Conservation (phyloP, 352 stramenopile genomes). For the Phytophthora sojae region DNA sequence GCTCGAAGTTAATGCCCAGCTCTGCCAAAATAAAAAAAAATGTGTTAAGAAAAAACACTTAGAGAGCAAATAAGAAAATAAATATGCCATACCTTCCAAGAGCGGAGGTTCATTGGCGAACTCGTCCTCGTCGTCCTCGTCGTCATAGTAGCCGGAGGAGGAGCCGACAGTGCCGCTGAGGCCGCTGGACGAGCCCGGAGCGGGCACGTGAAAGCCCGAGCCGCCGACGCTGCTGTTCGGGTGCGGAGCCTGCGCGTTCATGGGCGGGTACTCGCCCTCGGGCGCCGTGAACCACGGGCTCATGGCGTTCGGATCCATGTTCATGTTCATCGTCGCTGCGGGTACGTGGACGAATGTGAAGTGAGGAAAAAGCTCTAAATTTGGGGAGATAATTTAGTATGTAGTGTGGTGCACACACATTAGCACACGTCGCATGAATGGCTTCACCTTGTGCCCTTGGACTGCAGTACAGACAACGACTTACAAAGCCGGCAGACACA, state of each 20-base stretch:
- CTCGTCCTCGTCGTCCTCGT: constrained; percentile 77
- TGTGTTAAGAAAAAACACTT: constrained; percentile 6
- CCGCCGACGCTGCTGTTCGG: constrained; percentile 26
- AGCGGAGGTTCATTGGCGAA: constrained; percentile 97
- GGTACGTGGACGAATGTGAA: constrained; percentile 21
- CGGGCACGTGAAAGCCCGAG: constrained; percentile 33
- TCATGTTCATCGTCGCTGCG: constrained; percentile 68
- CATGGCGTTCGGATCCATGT: constrained; percentile 75
- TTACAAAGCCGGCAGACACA: no score
- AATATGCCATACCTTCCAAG: constrained; percentile 83
- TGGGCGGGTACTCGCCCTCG: constrained; percentile 52
- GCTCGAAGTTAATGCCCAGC: constrained; percentile 97
- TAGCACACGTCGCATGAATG: constrained; percentile 15
- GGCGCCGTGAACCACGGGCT: constrained; percentile 77
- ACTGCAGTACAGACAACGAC: no score
- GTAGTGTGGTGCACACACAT: constrained; percentile 1
- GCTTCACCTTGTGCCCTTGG: background rate
- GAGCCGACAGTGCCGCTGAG: constrained; percentile 36
- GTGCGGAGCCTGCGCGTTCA: constrained; percentile 32
- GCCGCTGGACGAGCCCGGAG: constrained; percentile 29
- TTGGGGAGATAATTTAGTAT: background rate
- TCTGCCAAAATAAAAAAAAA: constrained; percentile 61
- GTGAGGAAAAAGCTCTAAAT: background rate
- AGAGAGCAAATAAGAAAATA: constrained; percentile 3
- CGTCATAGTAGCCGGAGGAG: constrained; percentile 32